Evolutionary conservation across 2,329 filamentous ascomycete genomes (phyloP).

Genomic region (Colletotrichum endophyticum): DNA sequence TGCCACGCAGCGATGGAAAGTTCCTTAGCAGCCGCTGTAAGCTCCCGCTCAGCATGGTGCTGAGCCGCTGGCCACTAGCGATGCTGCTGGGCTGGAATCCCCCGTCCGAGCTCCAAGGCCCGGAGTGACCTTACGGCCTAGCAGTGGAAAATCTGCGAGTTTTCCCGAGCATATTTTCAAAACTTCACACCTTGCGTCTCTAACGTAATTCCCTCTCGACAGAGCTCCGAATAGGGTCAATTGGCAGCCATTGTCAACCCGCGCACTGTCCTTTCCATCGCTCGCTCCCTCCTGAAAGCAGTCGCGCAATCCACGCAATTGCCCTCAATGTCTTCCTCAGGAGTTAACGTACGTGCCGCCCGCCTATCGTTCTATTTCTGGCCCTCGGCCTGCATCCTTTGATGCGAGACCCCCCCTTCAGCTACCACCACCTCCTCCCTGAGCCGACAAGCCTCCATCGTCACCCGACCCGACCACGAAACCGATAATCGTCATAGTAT

Average conservation of each 20-base stretch:
- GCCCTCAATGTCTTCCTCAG: conserved; percentile 68
- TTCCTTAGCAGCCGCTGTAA: neutral
- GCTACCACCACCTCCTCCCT: conserved; percentile 5
- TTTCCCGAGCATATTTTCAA: conserved; percentile 50
- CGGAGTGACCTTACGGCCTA: conserved; percentile 13
- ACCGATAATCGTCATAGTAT: neutral
- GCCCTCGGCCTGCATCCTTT: neutral
- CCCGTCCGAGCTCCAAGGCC: conserved; percentile 35
- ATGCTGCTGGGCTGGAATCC: conserved; percentile 5
- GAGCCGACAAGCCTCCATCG: conserved; percentile 12
- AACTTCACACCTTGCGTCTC: conserved; percentile 41
- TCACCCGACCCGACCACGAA: neutral
- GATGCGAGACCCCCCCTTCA: neutral
- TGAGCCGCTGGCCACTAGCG: neutral
- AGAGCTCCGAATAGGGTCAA: conserved; percentile 45
- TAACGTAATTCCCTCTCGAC: conserved; percentile 44
- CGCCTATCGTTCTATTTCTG: neutral
- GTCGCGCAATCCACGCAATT: conserved; percentile 47
- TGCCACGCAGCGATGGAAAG: neutral
- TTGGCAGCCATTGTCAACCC: conserved; percentile 47
- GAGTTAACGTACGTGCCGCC: conserved; percentile 66
- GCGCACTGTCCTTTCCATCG: conserved; percentile 36
- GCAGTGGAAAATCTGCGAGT: conserved; percentile 49
- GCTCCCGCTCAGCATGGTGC: neutral
- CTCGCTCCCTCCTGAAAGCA: conserved; percentile 39